phyloP scores from a whole-genome alignment of 345 rosid species.

The Turritis glabra region DNA sequence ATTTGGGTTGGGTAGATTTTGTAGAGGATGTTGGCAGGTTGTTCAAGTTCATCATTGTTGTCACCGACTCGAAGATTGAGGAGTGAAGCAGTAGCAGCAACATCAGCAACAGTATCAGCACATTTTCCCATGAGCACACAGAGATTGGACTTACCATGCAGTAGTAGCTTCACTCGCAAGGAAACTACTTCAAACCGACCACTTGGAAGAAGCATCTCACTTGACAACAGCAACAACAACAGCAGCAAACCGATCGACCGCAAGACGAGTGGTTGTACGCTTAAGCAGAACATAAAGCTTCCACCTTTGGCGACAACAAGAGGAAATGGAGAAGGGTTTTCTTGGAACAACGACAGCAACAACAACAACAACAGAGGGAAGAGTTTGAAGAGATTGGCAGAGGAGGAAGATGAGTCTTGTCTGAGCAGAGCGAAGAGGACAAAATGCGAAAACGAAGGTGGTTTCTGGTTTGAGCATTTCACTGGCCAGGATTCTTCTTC shows the following conservation, averaged over 20 bases:
- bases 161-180: constrained; percentile 66
- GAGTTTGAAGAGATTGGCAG: constrained; percentile 87
- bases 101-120: constrained; percentile 29
- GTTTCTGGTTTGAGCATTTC: constrained; percentile 80
- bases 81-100: constrained; percentile 84
- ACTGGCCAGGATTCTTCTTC: constrained; percentile 45
- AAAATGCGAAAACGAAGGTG: constrained; percentile 50
- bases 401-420: constrained; percentile 63
- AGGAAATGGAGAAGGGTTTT: constrained; percentile 43
- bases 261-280: constrained; percentile 59
- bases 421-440: constrained; percentile 73
- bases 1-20: constrained; percentile 59
- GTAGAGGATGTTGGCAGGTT: constrained; percentile 99
- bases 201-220: constrained; percentile 66
- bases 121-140: constrained; percentile 96
- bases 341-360: constrained; percentile 61
- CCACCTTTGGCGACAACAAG: constrained; percentile 80
- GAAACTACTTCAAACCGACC: constrained; percentile 59
- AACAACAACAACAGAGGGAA: constrained; percentile 70
- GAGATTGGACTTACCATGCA: constrained; percentile 88
- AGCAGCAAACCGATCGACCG: constrained; percentile 61
- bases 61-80: constrained; percentile 98
- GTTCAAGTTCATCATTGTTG: constrained; percentile 91
- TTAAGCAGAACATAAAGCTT: constrained; percentile 83
- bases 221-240: constrained; percentile 46